Base-by-base conservation (phyloP, 441 rosid genomes). In the Rhodomyrtus psidioides region DNA sequence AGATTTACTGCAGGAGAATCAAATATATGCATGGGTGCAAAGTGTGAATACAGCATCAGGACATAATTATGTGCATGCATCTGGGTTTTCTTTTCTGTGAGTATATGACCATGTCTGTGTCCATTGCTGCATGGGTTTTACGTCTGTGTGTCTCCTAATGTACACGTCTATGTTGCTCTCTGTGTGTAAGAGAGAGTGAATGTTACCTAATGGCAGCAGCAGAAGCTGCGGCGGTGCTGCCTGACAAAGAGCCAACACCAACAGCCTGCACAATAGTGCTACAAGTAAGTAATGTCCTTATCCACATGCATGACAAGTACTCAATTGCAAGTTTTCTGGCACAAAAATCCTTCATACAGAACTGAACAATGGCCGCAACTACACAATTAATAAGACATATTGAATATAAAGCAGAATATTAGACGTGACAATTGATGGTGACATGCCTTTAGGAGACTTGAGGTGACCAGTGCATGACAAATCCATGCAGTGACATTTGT, bases 401-500 rank as follows among this genome's bases (percentile, higher is more conserved):
- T 39, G 51, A 70, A 39, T 39, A 70, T 30, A 70, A 70, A 86
- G 86, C 57, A 87, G 88, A 84, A 82, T 87, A 85, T 89, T 85
- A 70, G 65, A 83, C 90, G 84, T 85, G 89, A 90, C 92, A 82
- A 46, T 7, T 91, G 90, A 92, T 90, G 88, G 84, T 85, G 87
- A 90, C 98, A 86, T 95, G 95, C 99, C 98, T 97, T 94, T 87
- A 97, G 93, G 88, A 97, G 99, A 91, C 96, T 96, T 84, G 99
- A 96, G 4, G 99, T 97, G 90, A 96, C 99, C 88, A 96, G 90
- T 15, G 97, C 91, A 74, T 96, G 94, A 89, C 99, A 97, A 82
- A 96, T 92, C 99, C 99, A 97, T n/a, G 90, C 99, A 85, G 98
- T 96, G 88, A 97, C 89, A 89, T 97, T 96, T 14, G 99, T 97